Base-by-base conservation (phyloP, 2,329 filamentous ascomycete species). In the Pseudogymnoascus sp. region DNA sequence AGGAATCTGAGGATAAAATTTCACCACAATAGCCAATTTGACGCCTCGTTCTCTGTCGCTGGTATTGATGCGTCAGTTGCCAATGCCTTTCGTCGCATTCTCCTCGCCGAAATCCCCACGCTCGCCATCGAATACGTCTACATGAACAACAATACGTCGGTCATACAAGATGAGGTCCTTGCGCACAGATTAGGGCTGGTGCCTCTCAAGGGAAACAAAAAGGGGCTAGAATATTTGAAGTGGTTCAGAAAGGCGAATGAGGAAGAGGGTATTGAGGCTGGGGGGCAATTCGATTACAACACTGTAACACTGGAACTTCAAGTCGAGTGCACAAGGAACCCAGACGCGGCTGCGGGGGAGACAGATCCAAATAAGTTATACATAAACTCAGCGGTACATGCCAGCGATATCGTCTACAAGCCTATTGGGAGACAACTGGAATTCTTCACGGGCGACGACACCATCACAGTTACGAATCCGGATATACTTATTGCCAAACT, bases 161-260 rank as follows among this genome's bases (percentile, higher is more conserved):
- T 99, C 36, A 94, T 99, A 70, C 93, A 97, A 74, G 94, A 99
- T 72, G 94, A 99, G 78, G 93, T 99, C 4, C 86, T 99, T 59
- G 88, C 92, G 14, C 90, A 94, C 73, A 84, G 94, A 47, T 80
- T 99, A 33, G 94, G 94, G 62, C 84, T 99, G 50, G 88, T 99
- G 60, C 94, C 95, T 15, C 87, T 99, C 68, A 88, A 87, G 66
- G 94, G 90, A 66, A 84, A 85, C 64, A 84, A 86, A 66, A 82
- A 89, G 61, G 92, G 90, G 59, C 79, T 79, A 62, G 84, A 88
- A 68, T 92, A 86, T 78, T 80, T 97, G 77, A 86, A 86, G 72
- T 95, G 89, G 86, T 91, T 84, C 75, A 84, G 84, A 74, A 91
- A 89, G 75, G 83, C 88, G 9, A 76, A 74, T 22, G 78, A 82